Percentiles rank a stretch among this genome's conserved stretches.
Conservation (phyloP, 495 filamentous ascomycete genomes). For the Penicillium samsonianum region DNA sequence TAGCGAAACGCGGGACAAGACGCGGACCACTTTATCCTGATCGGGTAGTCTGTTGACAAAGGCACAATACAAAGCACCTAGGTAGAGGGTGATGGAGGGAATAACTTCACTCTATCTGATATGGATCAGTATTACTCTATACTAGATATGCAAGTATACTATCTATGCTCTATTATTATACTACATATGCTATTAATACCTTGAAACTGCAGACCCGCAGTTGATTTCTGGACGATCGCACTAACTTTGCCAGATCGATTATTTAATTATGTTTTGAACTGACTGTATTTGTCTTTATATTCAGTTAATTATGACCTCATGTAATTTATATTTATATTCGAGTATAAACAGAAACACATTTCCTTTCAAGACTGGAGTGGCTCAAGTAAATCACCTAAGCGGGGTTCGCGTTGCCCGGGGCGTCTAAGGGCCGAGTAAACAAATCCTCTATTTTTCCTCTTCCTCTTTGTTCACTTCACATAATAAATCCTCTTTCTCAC, state of each 20-base stretch:
- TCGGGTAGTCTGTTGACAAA: constrained; percentile 46
- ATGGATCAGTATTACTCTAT: background rate
- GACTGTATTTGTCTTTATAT: background rate
- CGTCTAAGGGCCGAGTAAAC: constrained; percentile 7
- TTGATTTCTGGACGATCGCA: constrained; percentile 16
- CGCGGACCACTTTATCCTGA: constrained; percentile 52
- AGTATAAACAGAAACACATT: background rate
- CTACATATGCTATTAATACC: constrained; percentile 4
- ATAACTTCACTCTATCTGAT: background rate
- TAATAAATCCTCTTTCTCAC: background rate
- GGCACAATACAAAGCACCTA: background rate
- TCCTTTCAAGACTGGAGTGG: background rate
- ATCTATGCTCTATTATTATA: background rate
- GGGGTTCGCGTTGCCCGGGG: constrained; percentile 13
- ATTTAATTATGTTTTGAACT: background rate
- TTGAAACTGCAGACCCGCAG: constrained; percentile 18
- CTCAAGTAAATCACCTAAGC: background rate
- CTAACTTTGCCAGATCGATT: constrained; percentile 8
- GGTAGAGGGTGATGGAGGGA: background rate
- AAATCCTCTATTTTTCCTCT: constrained; percentile 8
- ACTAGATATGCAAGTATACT: background rate
- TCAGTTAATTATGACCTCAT: background rate
- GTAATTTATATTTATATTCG: background rate
- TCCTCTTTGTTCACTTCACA: background rate
- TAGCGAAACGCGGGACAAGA: constrained; percentile 23